Base-by-base conservation (phyloP, 257 asterid genomes). In the Nicotiana obtusifolia region DNA sequence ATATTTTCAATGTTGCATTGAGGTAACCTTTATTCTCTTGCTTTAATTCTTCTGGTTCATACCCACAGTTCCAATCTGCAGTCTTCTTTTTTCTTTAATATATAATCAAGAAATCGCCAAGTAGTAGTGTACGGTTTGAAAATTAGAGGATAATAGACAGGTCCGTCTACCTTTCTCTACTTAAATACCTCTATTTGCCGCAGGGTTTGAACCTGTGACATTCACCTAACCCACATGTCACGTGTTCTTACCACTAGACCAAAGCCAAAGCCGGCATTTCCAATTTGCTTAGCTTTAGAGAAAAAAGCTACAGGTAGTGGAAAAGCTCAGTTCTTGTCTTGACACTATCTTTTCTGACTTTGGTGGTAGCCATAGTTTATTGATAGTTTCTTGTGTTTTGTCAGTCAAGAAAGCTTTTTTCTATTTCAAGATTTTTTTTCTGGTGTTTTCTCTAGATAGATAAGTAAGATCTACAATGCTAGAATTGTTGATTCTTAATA, bases 1-100 rank as follows among this genome's bases (percentile, higher is more conserved):
- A 78, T 68, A 76, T 77, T 31, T 82, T 61, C 57, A 80, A 73
- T 73, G 67, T 83, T 81, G 86, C 81, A 80, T 76, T 77, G 68
- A 52, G 77, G 73, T 76, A 64, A 54, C 53, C 82, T 83, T 80
- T 62, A 53, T 61, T 35, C 30, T 44, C 22, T 44, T 77, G 76
- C 53, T 79, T 75, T 82, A 73, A 17, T 35, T 15, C 61, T 64
- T 24, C 2, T 81, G 86, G 44, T 77, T 64, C 80, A 79, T 24
- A 47, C 77, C 82, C 83, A 64, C n/a, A 4, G 47, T 77, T 15
- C n/a, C 68, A 24, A 82, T 17, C 41, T 52, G 57, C 33, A 68
- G 61, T 24, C 41, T 31, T 44, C 69, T 78, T 80, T 64, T 64
- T 52, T 81, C 67, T 68, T 28, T 33, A 41, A 41, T 41, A 41